These are phyloP conservation scores for Lactifluus subvellereus DNA, from an alignment of 768 basidiomycete genomes.

Conservation along the genomic window DNA sequence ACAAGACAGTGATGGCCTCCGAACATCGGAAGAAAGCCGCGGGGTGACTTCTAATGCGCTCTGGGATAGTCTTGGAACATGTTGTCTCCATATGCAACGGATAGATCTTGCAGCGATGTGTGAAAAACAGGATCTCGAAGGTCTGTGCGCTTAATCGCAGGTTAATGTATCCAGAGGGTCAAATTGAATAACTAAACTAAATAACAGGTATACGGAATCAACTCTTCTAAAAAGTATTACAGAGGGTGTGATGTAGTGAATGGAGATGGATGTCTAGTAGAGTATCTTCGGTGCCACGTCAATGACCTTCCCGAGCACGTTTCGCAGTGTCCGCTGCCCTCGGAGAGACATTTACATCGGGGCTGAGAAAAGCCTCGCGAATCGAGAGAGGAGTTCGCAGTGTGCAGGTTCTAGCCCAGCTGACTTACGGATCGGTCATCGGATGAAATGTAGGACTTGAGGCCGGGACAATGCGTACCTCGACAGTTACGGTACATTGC, in stretches of 20 bases:
- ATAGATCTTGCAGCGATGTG: slow-evolving; percentile 72
- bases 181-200: not conserved
- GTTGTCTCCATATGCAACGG: slow-evolving; percentile 75
- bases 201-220: slow-evolving; percentile 9
- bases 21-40: slow-evolving; percentile 46
- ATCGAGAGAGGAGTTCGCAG: not conserved
- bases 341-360: no score
- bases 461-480: not conserved
- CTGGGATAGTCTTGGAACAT: slow-evolving; percentile 86
- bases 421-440: not conserved
- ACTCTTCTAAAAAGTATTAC: not conserved
- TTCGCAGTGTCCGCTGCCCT: not conserved
- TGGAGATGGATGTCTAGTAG: not conserved
- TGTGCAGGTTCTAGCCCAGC: not conserved
- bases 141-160: slow-evolving; percentile 30
- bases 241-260: not conserved
- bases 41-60: slow-evolving; percentile 72
- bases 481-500: not conserved
- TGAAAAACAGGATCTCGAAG: slow-evolving; percentile 64
- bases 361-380: not conserved
- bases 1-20: slow-evolving; percentile 80
- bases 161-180: not conserved
- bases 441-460: not conserved
- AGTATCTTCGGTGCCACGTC: not conserved
- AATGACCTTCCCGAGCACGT: not conserved